A percentile compares a stretch with the other conserved stretches of the same genome.
Conservation (phyloP, 306 rosid genomes). For the Datisca glomerata region DNA sequence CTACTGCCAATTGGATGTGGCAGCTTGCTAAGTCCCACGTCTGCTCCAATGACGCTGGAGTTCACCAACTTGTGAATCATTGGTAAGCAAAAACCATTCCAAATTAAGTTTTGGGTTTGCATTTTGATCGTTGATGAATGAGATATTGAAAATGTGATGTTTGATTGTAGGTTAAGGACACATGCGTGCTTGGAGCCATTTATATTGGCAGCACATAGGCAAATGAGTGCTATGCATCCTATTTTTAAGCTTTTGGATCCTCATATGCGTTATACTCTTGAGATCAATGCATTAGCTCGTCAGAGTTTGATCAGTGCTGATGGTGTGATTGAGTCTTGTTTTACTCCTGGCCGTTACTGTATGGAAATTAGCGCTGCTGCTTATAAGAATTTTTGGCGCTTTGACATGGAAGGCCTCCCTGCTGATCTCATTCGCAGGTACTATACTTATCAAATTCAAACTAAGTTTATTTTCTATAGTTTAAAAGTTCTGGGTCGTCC, state of each 20-base stretch:
- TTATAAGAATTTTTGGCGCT: conserved; percentile 72
- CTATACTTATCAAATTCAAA: no score
- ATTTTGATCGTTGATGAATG: no score
- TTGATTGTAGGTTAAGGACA: conserved; percentile 60
- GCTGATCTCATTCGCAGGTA: conserved; percentile 56
- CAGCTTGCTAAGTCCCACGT: conserved; percentile 91
- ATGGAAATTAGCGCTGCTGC: conserved; percentile 86
- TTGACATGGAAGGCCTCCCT: conserved; percentile 74
- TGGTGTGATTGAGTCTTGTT: conserved; percentile 69
- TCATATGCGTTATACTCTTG: conserved; percentile 90
- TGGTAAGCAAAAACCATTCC: no score
- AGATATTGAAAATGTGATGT: conserved; percentile 4
- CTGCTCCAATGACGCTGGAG: conserved; percentile 86
- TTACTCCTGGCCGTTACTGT: conserved; percentile 78
- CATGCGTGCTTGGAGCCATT: conserved; percentile 77
- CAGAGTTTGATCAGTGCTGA: conserved; percentile 56
- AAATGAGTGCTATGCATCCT: conserved; percentile 87
- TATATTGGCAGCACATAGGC: conserved; percentile 78
- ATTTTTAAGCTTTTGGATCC: conserved; percentile 81
- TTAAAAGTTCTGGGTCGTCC: no score
- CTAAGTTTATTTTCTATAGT: not conserved
- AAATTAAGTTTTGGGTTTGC: no score
- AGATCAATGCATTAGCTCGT: conserved; percentile 74
- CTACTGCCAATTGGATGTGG: conserved; percentile 81
- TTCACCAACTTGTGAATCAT: conserved; percentile 89